These are phyloP conservation scores for Austroboletus novae-zelandiae DNA, from an alignment of 1,284 basidiomycete genomes.

Conservation along the genomic window DNA sequence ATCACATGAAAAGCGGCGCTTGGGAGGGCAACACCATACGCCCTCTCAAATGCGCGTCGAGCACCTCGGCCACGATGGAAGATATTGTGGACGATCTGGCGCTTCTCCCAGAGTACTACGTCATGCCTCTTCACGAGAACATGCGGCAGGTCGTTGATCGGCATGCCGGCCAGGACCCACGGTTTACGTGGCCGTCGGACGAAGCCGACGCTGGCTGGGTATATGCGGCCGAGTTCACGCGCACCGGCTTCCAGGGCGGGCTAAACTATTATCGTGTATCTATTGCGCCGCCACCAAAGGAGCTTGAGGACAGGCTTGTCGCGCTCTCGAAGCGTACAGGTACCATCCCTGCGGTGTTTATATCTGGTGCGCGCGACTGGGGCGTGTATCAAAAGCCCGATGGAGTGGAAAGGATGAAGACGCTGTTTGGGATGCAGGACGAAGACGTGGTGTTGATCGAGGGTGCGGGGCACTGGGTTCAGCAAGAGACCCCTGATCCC, in stretches of 20 bases:
- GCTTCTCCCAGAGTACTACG: constrained; percentile 57
- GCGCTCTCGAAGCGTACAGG: constrained; percentile 35
- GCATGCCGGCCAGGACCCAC: constrained; percentile 23
- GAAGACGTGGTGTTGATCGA: constrained; percentile 53
- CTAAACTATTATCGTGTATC: constrained; percentile 52
- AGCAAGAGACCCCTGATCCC: constrained; percentile 46
- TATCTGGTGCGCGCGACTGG: constrained; percentile 57
- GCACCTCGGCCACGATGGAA: constrained; percentile 17
- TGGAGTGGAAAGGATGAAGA: constrained; percentile 43
- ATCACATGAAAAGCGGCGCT: constrained; percentile 59
- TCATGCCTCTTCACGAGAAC: constrained; percentile 51
- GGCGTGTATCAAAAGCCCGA: constrained; percentile 56
- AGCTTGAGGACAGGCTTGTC: constrained; percentile 13
- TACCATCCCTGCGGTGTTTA: constrained; percentile 51
- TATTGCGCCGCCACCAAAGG: constrained; percentile 28
- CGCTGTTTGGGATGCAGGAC: constrained; percentile 30
- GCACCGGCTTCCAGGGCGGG: constrained; percentile 62
- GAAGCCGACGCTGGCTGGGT: constrained; percentile 40
- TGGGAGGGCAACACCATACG: constrained; percentile 44
- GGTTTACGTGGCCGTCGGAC: constrained; percentile 48
- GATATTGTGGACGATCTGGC: constrained; percentile 36
- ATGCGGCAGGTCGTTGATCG: constrained; percentile 50
- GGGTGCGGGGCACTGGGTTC: constrained; percentile 63
- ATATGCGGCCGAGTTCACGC: constrained; percentile 47
- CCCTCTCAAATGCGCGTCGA: constrained; percentile 34